These are phyloP conservation scores for Dendrostoma leiphaemia DNA, from an alignment of 2,329 filamentous ascomycete genomes.

Conservation along the genomic window DNA sequence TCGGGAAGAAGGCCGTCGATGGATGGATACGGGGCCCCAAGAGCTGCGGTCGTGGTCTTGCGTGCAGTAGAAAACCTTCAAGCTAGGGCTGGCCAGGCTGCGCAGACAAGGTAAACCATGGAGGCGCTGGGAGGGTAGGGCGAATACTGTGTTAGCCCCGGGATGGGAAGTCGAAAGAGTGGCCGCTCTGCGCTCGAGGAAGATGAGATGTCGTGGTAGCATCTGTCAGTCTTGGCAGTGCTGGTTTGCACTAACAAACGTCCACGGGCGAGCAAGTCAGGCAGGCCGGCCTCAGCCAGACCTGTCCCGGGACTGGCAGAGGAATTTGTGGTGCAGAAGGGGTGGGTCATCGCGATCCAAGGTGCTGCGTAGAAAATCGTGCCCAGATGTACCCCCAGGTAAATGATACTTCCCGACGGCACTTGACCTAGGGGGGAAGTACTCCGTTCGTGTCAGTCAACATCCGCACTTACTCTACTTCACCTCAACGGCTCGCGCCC, in stretches of 20 bases:
- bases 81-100: slow-evolving; percentile 15
- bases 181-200: background rate
- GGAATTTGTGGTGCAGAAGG: slow-evolving; percentile 8
- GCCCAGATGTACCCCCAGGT: slow-evolving; percentile 11
- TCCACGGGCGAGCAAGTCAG: background rate
- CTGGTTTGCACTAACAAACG: background rate
- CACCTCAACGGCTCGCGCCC: no score
- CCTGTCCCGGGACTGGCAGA: slow-evolving; percentile 2
- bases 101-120: slow-evolving; percentile 16
- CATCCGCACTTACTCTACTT: slow-evolving; percentile 1
- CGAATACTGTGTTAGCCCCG: background rate
- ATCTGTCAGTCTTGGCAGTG: slow-evolving; percentile 9
- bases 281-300: background rate
- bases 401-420: slow-evolving; percentile 11
- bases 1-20: slow-evolving; percentile 7
- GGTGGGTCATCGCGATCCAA: slow-evolving; percentile 16
- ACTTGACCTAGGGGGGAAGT: slow-evolving; percentile 15
- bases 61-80: slow-evolving; percentile 11
- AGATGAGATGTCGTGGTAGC: slow-evolving; percentile 7
- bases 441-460: no score
- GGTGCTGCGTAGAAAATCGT: slow-evolving; percentile 8
- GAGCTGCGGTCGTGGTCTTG: slow-evolving; percentile 10
- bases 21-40: slow-evolving; percentile 9
- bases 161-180: slow-evolving; percentile 2
- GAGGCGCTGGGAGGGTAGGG: background rate